Evolutionary conservation across 2,329 filamentous ascomycete genomes (phyloP).

Genomic region (Colletotrichum eleusines): DNA sequence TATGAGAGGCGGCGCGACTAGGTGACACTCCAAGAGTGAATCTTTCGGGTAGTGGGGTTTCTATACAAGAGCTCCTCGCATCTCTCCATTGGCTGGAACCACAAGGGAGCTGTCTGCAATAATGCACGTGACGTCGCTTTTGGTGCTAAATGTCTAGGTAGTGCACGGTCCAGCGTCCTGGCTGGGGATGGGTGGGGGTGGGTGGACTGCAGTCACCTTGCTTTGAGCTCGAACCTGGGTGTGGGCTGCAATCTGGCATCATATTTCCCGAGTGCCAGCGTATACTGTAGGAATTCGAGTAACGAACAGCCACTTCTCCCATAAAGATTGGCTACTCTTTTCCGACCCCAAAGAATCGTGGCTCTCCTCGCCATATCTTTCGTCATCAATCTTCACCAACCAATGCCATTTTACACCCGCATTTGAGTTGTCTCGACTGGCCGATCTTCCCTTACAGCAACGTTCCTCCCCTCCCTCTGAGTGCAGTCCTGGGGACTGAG

Average conservation of each 20-base stretch:
- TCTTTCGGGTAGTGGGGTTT: constrained; percentile 36
- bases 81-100: constrained; percentile 31
- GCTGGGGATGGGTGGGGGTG: constrained; percentile 9
- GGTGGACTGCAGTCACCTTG: constrained; percentile 19
- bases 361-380: constrained; percentile 22
- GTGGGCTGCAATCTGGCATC: constrained; percentile 45
- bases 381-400: constrained; percentile 2
- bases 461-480: constrained; percentile 25
- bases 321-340: constrained; percentile 33
- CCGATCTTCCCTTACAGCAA: constrained; percentile 26
- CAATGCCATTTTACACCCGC: constrained; percentile 37
- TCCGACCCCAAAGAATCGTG: constrained; percentile 35
- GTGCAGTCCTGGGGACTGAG: constrained; percentile 42
- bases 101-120: constrained; percentile 16
- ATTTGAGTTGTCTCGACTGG: constrained; percentile 25
- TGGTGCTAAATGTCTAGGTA: constrained; percentile 1
- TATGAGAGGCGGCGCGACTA: not conserved
- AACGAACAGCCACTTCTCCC: constrained; percentile 36
- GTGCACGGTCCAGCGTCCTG: constrained; percentile 32
- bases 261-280: constrained; percentile 40
- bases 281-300: constrained; percentile 28
- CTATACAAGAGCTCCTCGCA: constrained; percentile 26
- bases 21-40: constrained; percentile 19
- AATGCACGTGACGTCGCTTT: constrained; percentile 36
- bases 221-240: constrained; percentile 37